Evolutionary conservation across 441 rosid species (phyloP), one percentile per base, ranked within the genome.

Genomic region (Capsella rubella): DNA sequence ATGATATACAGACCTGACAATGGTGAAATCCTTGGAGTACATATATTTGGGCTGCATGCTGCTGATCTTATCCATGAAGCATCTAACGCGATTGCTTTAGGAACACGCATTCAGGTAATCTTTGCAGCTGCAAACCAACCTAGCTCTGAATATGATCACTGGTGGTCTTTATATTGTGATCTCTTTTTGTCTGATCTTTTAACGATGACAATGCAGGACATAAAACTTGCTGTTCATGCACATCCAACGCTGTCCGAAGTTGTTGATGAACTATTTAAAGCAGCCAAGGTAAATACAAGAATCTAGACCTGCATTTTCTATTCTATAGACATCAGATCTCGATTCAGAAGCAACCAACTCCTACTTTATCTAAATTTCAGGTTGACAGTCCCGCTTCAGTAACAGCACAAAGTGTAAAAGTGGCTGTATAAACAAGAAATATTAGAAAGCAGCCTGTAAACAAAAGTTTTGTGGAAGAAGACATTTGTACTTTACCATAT

Each of bases 61-160:
- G 98, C 99, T 46, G 99, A 95, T 82, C 98, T 93, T 75, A 92
- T 95, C 81, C 99, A 95, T 53, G 99, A 95, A 90, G 99, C 98
- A 64, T 95, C 99, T 45, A 95, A 95, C 73, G 99, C 98, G 11
- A 89, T 95, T 58, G 96, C 98, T 51, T 65, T 95, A 72, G 96
- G 93, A 61, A 89, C 98, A 53, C 81, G 87, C 10, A 87, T 95
- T 82, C 93, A 92, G 82, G 98, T 87, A 50, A 21, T 53, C 8
- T 72, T 46, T 46, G 14, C 51, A 16, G 68, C 64, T 15, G 43
- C 34, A 16, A 60, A 39, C 45, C 3, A 60, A 27, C 10, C 16
- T 51, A 15, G 39, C 65, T 32, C 28, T 47, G 27, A 28, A 58
- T 49, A n/a, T 62, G 39, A 37, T 69, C 11, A 29, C 18, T 37